Evolutionary conservation across 1,139 yeast species (phyloP).

Genomic region (Yamadazyma atlantica): DNA sequence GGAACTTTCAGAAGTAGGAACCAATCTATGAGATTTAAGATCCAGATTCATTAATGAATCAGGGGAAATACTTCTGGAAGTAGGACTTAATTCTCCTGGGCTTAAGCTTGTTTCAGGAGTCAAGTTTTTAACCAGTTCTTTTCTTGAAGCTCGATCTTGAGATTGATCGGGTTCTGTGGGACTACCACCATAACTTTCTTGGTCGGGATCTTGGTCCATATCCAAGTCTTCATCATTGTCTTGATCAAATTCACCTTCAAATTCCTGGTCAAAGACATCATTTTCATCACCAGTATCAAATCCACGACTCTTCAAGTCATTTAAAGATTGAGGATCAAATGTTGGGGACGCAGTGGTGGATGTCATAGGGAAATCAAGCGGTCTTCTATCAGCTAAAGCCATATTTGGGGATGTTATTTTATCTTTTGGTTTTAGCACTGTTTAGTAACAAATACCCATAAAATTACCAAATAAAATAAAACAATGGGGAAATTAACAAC

Average conservation of each 20-base stretch:
- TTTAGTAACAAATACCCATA: neutral
- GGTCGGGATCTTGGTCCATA: neutral
- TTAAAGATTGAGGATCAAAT: conserved; percentile 43
- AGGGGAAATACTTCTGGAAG: conserved; percentile 45
- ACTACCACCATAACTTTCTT: conserved; percentile 7
- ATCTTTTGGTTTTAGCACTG: neutral
- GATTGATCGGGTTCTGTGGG: conserved; percentile 8
- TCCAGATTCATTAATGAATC: conserved; percentile 41
- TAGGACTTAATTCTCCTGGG: conserved; percentile 32
- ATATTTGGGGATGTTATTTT: conserved; percentile 26
- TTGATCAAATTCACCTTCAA: conserved; percentile 11
- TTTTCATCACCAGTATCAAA: conserved; percentile 7
- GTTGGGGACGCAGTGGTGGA: conserved; percentile 44
- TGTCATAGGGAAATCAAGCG: conserved; percentile 44
- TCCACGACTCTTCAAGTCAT: conserved; percentile 16
- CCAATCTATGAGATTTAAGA: conserved; percentile 16
- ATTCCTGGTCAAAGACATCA: neutral
- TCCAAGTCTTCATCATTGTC: conserved; percentile 2
- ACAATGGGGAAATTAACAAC: neutral
- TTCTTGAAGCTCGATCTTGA: conserved; percentile 5
- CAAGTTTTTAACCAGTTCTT: conserved; percentile 18
- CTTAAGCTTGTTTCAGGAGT: conserved; percentile 24
- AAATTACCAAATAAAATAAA: neutral
- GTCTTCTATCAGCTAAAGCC: conserved; percentile 63
- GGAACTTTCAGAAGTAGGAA: conserved; percentile 22